Evolutionary conservation across 108 stramenopile genomes (phyloP).

Genomic region (Nitzschia sp.): DNA sequence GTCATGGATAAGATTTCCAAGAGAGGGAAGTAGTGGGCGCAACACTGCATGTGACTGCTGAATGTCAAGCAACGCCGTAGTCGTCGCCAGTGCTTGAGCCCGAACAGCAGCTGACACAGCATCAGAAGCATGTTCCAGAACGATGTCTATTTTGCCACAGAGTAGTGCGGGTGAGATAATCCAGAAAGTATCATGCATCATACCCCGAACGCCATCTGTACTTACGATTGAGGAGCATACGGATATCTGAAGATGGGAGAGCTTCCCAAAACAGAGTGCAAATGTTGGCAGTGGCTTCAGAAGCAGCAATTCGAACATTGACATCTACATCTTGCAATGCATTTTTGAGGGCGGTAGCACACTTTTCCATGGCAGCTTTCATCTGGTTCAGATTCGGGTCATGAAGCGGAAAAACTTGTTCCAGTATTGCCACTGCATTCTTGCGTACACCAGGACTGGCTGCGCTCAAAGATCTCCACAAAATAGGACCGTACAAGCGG

Average conservation of each 20-base stretch:
- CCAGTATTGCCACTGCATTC: constrained; percentile 75
- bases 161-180: background rate
- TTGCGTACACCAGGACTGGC: constrained; percentile 88
- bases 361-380: constrained; percentile 68
- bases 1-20: constrained; percentile 92
- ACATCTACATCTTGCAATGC: constrained; percentile 80
- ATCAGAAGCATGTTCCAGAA: constrained; percentile 87
- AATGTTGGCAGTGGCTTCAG: constrained; percentile 73
- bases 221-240: constrained; percentile 80
- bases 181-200: no score
- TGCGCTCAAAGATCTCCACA: constrained; percentile 89
- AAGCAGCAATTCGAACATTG: constrained; percentile 83
- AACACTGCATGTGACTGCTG: constrained; percentile 87
- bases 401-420: constrained; percentile 93
- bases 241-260: constrained; percentile 73
- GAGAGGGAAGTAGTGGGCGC: constrained; percentile 79
- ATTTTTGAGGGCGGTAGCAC: constrained; percentile 56
- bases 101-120: constrained; percentile 82
- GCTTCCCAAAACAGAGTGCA: constrained; percentile 86
- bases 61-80: constrained; percentile 71
- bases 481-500: constrained; percentile 86
- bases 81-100: constrained; percentile 72
- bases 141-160: constrained; percentile 46
- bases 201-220: background rate
- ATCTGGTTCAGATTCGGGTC: constrained; percentile 58